phyloP scores from a whole-genome alignment of 306 rosid species.

The apple (Malus domestica) region ASM211411v1 NC_041791.1:36756501-36757000 shows the following conservation, averaged over 20 bases:
- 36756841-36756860: conserved; percentile 44
- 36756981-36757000: conserved; percentile 79
- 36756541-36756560: conserved; percentile 65
- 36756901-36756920: conserved; percentile 88
- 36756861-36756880: conserved; percentile 50
- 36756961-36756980: conserved; percentile 58
- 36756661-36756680: not conserved
- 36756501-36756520: conserved; percentile 38
- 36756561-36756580: conserved; percentile 87
- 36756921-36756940: conserved; percentile 95
- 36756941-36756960: conserved; percentile 85
- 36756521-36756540: conserved; percentile 70
- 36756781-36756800: conserved; percentile 92
- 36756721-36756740: conserved; percentile 67
- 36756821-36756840: conserved; percentile 87
- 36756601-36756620: conserved; percentile 95
- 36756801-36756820: conserved; percentile 91
- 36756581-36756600: conserved; percentile 73
- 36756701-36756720: not conserved
- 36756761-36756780: conserved; percentile 86
- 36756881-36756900: conserved; percentile 72
- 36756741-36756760: conserved; percentile 86
- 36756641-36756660: not conserved
- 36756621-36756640: conserved; percentile 39
- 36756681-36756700: not conserved